These are phyloP conservation scores for Saccharomycopsis hybrid DNA, from an alignment of 1,139 yeast species.

Conservation along the genomic window DNA sequence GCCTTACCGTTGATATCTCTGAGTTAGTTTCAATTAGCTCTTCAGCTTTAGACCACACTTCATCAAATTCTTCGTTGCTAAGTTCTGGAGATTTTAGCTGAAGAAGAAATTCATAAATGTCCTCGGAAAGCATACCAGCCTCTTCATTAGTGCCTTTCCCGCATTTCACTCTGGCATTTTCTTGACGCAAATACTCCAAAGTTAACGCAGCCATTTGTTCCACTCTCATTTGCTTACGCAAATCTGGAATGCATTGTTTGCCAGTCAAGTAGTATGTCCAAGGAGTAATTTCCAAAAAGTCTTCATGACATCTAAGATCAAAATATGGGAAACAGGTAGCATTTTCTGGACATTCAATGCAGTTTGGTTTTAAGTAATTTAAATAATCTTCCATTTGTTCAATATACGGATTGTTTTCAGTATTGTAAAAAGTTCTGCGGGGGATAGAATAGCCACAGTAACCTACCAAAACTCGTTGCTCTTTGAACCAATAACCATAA, in stretches of 20 bases:
- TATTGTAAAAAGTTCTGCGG: constrained; percentile 22
- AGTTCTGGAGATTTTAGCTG: constrained; percentile 54
- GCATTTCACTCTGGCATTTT: constrained; percentile 65
- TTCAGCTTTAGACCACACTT: constrained; percentile 67
- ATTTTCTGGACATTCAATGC: constrained; percentile 75
- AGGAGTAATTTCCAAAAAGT: constrained; percentile 53
- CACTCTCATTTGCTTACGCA: constrained; percentile 62
- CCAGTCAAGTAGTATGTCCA: constrained; percentile 42
- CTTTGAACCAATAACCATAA: constrained; percentile 54
- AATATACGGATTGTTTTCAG: constrained; percentile 22
- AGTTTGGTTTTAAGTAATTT: constrained; percentile 44
- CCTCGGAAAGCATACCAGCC: constrained; percentile 48
- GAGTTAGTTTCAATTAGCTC: constrained; percentile 63
- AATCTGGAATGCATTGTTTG: constrained; percentile 70
- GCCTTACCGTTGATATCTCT: constrained; percentile 77
- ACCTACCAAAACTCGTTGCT: constrained; percentile 53
- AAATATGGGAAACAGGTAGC: constrained; percentile 64
- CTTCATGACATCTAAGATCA: constrained; percentile 62
- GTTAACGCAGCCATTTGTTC: constrained; percentile 64
- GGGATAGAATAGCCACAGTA: constrained; percentile 59
- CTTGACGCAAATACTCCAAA: constrained; percentile 56
- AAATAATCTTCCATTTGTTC: constrained; percentile 19
- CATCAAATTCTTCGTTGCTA: constrained; percentile 70
- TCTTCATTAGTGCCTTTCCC: constrained; percentile 45
- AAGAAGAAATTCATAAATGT: constrained; percentile 53